Conservation (phyloP, 805 yeast genomes). For the Priceomyces medius region DNA sequence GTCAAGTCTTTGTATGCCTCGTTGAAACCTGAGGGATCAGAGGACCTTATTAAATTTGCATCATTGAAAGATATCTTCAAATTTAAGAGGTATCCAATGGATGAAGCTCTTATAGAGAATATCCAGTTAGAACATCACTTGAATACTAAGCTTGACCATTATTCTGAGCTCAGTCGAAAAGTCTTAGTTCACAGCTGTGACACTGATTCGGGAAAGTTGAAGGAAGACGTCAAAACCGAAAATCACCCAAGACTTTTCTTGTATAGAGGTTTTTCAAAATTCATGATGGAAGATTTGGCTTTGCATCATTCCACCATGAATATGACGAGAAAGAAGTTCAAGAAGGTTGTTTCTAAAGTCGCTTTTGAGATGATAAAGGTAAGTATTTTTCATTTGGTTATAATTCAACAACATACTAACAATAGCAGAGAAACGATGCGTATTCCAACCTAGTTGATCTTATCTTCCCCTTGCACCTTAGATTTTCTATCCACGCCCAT, state of each 20-base stretch:
- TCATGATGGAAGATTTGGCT: constrained; percentile 59
- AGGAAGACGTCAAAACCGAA: constrained; percentile 33
- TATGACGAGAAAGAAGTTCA: constrained; percentile 47
- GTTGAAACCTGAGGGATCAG: constrained; percentile 28
- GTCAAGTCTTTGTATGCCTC: constrained; percentile 44
- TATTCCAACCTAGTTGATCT: constrained; percentile 62
- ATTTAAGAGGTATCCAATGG: constrained; percentile 15
- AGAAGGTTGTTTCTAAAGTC: constrained; percentile 50
- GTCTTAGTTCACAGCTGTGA: constrained; percentile 38
- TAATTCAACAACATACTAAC: constrained; percentile 2
- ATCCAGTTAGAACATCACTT: constrained; percentile 30
- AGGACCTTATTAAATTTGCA: constrained; percentile 27
- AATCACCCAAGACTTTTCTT: constrained; percentile 52
- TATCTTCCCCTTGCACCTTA: constrained; percentile 56
- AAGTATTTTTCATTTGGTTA: constrained; percentile 4
- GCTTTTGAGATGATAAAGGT: constrained; percentile 62
- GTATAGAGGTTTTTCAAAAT: constrained; percentile 57
- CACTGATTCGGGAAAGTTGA: constrained; percentile 35
- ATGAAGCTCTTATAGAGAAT: constrained; percentile 16
- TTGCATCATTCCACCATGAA: constrained; percentile 37
- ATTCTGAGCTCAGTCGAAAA: constrained; percentile 36
- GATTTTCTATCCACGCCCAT: constrained; percentile 64
- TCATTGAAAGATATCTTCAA: constrained; percentile 37
- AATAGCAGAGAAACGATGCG: constrained; percentile 51
- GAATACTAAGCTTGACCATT: constrained; percentile 30